Base-by-base conservation (phyloP, 768 basidiomycete species). In the Collybia sordida region DNA sequence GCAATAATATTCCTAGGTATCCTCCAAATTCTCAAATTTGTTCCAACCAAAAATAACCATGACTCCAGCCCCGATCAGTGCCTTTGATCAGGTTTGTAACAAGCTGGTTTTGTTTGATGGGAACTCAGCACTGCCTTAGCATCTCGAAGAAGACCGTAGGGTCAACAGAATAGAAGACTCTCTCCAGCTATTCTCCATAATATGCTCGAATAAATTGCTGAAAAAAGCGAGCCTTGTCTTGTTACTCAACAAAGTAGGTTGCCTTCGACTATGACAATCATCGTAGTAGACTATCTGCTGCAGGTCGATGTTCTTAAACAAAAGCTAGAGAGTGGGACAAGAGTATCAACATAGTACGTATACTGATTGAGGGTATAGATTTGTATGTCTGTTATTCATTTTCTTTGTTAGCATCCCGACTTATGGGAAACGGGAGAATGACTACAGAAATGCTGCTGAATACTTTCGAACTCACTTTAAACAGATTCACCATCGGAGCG, bases 401-500 rank as follows among this genome's bases (percentile, higher is more conserved):
- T 48, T 37, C 52, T 25, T 23, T 40, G 28, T 54, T 56, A 90
- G 86, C 63, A 89, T 90, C 58, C 81, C 89, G 27, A 90, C 88
- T 11, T 90, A 84, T 55, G 86, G 85, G 28, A 81, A 88, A 52
- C 81, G 88, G 34, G 65, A 77, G 19, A 91, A 92, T 63, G 84
- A 83, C 55, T 89, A 83, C 59, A 86, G 90, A 47, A 80, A 82
- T 6, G 88, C 88, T 17, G 81, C 88, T 27, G 81, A 86, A 59
- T 93, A 92, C 68, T 92, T 93, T 77, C 84, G 87, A 6, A 83
- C 87, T 21, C 90, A 92, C 59, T 93, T 92, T 68, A 67, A 85
- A 54, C 88, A 91, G 65, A 82, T 88, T 14, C 88, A 90, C 60
- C 73, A 81, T 54, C 77, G 78, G 56, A 89, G 86, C 53, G 88